Conservation (phyloP, 163 green algal genomes). For the Scenedesmus sp. region DNA sequence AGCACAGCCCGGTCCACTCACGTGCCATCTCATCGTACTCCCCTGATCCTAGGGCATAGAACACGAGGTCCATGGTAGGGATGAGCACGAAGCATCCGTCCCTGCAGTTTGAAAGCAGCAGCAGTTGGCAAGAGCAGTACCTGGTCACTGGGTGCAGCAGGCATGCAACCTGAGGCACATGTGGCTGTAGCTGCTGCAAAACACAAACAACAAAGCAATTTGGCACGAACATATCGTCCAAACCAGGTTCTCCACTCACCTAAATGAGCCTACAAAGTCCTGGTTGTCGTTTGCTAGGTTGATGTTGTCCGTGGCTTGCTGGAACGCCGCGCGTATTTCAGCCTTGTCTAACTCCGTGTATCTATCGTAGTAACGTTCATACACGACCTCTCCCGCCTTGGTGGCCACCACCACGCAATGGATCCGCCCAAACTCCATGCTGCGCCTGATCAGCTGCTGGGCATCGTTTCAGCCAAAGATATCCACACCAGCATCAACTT, state of each 20-base stretch:
- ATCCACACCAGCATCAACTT: background rate
- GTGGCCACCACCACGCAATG: conserved; percentile 75
- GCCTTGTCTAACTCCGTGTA: conserved; percentile 82
- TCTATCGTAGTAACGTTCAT: conserved; percentile 86
- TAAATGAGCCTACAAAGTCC: conserved; percentile 73
- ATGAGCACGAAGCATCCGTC: conserved; percentile 71
- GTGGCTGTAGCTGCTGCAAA: background rate
- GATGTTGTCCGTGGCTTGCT: conserved; percentile 56
- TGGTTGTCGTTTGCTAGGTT: conserved; percentile 55
- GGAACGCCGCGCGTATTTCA: conserved; percentile 77
- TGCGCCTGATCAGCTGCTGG: conserved; percentile 12
- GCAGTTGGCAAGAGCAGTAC: background rate
- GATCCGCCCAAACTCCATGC: conserved; percentile 62
- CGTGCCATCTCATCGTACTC: conserved; percentile 88
- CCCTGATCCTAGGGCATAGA: conserved; percentile 82
- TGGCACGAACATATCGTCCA: background rate
- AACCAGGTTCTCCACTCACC: conserved; percentile 41
- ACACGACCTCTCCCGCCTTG: conserved; percentile 76
- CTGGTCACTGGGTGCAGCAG: background rate
- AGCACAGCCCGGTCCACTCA: conserved; percentile 53
- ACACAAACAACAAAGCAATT: background rate
- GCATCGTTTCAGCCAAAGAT: background rate
- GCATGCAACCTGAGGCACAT: background rate
- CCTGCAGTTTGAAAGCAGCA: conserved; percentile 60
- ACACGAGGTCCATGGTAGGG: conserved; percentile 71